A percentile compares a stretch with the other conserved stretches of the same genome.
Evolutionary conservation across 768 basidiomycete genomes (phyloP).

Genomic region (Jaapia argillacea): DNA sequence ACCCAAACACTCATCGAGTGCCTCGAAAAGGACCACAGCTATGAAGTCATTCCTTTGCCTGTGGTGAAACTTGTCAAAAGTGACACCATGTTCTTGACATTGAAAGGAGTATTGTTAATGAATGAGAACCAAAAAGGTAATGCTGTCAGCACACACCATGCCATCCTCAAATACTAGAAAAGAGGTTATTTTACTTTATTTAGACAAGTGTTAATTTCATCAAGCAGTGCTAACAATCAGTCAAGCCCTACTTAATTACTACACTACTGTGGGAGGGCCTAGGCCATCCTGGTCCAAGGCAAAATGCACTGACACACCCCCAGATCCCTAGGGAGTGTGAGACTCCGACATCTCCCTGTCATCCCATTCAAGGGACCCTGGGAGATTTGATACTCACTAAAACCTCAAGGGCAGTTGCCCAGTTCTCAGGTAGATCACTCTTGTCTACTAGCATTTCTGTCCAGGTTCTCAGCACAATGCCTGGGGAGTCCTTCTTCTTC

Average conservation of each 20-base stretch:
- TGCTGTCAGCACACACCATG: no score
- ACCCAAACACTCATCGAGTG: no score
- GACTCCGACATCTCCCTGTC: not conserved
- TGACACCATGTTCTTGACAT: no score
- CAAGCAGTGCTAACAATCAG: not conserved
- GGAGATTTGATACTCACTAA: slow-evolving; percentile 2
- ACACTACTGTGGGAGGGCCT: slow-evolving; percentile 1
- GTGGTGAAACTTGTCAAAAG: no score
- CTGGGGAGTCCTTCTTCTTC: not conserved
- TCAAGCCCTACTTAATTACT: not conserved
- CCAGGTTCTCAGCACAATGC: not conserved
- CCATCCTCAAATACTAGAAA: no score
- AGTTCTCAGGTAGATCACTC: not conserved
- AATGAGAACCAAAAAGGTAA: no score
- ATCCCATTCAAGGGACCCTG: not conserved
- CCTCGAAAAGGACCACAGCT: no score
- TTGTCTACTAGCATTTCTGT: not conserved
- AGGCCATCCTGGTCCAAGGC: not conserved
- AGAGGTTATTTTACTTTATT: not conserved
- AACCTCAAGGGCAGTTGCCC: slow-evolving; percentile 1
- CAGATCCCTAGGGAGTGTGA: slow-evolving; percentile 1
- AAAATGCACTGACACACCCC: slow-evolving; percentile 4
- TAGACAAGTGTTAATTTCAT: not conserved
- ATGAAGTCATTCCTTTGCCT: no score
- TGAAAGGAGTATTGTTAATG: no score